phyloP scores from a whole-genome alignment of 2,329 filamentous ascomycete genomes.

The Exophiala bonariae region DNA sequence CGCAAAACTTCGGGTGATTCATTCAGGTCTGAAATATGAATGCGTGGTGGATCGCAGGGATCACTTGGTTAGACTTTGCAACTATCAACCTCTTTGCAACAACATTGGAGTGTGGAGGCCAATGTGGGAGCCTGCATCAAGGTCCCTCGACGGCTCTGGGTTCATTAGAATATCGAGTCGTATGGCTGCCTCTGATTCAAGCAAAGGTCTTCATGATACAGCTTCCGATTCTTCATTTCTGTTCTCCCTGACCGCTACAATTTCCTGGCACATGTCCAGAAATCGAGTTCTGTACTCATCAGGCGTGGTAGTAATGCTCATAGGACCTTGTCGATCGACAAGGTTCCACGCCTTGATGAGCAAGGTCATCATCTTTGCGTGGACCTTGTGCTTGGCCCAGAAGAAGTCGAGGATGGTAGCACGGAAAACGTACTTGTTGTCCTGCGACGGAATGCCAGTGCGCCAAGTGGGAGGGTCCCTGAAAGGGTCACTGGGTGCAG shows the following conservation, averaged over 20 bases:
- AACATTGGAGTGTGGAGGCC: no score
- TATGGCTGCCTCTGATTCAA: no score
- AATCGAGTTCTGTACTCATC: conserved; percentile 65
- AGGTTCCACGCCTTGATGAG: conserved; percentile 65
- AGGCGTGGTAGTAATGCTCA: conserved; percentile 72
- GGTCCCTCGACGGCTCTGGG: no score
- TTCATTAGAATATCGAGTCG: no score
- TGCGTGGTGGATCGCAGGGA: no score
- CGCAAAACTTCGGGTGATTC: no score
- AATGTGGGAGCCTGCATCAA: no score
- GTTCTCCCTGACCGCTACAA: conserved; percentile 37
- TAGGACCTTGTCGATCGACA: conserved; percentile 64
- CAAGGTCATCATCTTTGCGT: conserved; percentile 65
- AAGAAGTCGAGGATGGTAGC: conserved; percentile 73
- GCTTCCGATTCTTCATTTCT: no score
- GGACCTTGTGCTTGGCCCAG: conserved; percentile 72
- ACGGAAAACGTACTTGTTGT: conserved; percentile 65
- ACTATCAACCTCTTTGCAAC: no score
- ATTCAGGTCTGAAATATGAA: no score
- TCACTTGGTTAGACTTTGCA: no score
- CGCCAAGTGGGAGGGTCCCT: conserved; percentile 55
- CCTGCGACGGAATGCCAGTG: conserved; percentile 56
- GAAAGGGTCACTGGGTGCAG: conserved; percentile 30
- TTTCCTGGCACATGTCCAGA: conserved; percentile 51
- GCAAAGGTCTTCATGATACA: no score